Percentiles rank a stretch among this genome's conserved stretches.
phyloP scores from a whole-genome alignment of 495 filamentous ascomycete genomes.

The Penicillium soppii region DNA sequence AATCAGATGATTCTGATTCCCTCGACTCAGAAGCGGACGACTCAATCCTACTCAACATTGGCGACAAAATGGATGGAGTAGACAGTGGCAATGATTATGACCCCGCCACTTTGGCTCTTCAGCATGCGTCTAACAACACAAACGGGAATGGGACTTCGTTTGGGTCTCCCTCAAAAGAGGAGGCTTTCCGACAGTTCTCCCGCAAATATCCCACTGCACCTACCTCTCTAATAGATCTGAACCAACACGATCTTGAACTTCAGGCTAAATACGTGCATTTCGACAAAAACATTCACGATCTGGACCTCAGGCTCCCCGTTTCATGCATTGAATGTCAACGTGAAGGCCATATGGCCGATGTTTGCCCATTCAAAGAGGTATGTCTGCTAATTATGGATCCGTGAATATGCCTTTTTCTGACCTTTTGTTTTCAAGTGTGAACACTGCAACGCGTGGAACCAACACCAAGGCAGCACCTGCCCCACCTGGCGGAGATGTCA shows the following conservation, averaged over 20 bases:
- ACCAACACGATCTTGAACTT: slow-evolving; percentile 39
- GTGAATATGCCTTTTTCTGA: slow-evolving; percentile 1
- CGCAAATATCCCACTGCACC: slow-evolving; percentile 39
- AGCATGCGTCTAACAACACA: slow-evolving; percentile 2
- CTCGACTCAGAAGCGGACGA: slow-evolving; percentile 40
- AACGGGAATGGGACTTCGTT: not conserved
- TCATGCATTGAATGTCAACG: slow-evolving; percentile 46
- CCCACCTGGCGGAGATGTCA: slow-evolving; percentile 43
- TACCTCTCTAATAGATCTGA: slow-evolving; percentile 40
- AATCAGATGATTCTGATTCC: slow-evolving; percentile 40
- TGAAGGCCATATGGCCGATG: slow-evolving; percentile 44
- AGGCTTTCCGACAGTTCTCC: slow-evolving; percentile 34
- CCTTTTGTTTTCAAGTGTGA: slow-evolving; percentile 28
- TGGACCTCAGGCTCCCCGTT: slow-evolving; percentile 66
- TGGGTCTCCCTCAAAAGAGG: slow-evolving; percentile 32
- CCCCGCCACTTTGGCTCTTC: slow-evolving; percentile 17
- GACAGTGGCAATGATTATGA: slow-evolving; percentile 26
- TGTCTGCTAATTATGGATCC: not conserved
- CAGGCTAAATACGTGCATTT: slow-evolving; percentile 49
- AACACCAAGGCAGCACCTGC: slow-evolving; percentile 39
- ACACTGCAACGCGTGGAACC: slow-evolving; percentile 41
- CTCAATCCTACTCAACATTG: slow-evolving; percentile 45
- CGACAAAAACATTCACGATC: slow-evolving; percentile 58
- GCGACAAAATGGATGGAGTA: slow-evolving; percentile 18
- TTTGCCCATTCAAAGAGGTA: slow-evolving; percentile 48